Base-by-base conservation (phyloP, 2,329 filamentous ascomycete species). In the Pezicula neosporulosa region DNA sequence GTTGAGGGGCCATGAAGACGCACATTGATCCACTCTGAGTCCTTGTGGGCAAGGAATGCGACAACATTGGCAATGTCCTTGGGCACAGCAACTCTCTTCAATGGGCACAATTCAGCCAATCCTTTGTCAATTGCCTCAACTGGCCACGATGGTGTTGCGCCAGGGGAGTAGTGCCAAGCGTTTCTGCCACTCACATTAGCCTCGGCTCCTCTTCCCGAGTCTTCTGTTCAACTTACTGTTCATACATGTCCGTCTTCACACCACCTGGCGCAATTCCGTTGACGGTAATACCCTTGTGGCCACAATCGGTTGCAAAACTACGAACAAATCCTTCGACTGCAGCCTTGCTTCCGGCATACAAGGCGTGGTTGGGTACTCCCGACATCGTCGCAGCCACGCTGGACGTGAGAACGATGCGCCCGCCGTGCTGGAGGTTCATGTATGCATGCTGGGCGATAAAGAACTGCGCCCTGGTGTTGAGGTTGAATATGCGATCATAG, bases 391-490 rank as follows among this genome's bases (percentile, higher is more conserved):
- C 84, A 3, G 77, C 74, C 2, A 77, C 72, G 55, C 85, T 85
- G 67, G 81, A 86, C 60, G 86, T 81, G 59, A 82, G 80, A 0
- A 85, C 81, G 60, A 92, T 80, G 43, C 87, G 78, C 30, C 88
- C 88, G 51, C 87, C 84, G 42, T 80, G 75, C 64, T 85, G 77
- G 57, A 89, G 78, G 71, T 89, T 75, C 72, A 85, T 85, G 70
- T 87, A 86, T 6, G 82, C 87, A 52, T 87, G 83, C 72, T 89
- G 85, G 18, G 86, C 87, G 48, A 90, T 86, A 68, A 90, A 90
- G 76, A 90, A 90, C 70, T 90, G 77, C 7, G 84, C 85, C 35
- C 73, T 74, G 35, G 87, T 79, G 59, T 89, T 89, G 49, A 88
- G 74, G 24, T 76, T 72, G 59, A 87, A 81, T 71, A 87, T 81